Evolutionary conservation across 2,329 filamentous ascomycete genomes (phyloP), one percentile per base, ranked within the genome.

Genomic region (Lachnellula arida): DNA sequence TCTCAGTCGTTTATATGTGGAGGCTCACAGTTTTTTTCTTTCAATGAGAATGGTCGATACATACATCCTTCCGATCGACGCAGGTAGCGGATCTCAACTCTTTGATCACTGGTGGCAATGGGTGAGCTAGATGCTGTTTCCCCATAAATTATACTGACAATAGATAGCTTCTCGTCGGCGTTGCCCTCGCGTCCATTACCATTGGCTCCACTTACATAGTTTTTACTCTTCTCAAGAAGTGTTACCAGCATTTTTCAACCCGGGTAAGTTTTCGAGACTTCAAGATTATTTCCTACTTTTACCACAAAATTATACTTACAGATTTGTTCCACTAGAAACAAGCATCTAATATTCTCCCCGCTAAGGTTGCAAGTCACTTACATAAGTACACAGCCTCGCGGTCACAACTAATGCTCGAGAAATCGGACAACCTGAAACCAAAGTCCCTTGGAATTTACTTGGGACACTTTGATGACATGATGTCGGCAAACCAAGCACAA

Each of bases 31-130:
- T 15, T 5, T 32, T 47, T 12, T 6, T 7, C 28, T 22, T 51
- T 17, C 15, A 22, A 17, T 46, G 44, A 34, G 22, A 25, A 55
- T 48, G 49, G 34, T 43, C 46, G 56, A 58, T 51, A 47, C 49
- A 28, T 48, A 58, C 44, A 61, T 61, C 35, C 57, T 51, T 25
- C 56, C 57, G 25, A 55, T 66, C 9, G 44, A 57, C 25, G 63
- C 63, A 23, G 58, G 73, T n/a, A 67, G 68, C 50, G 74, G 72
- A 71, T 53, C 62, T 46, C 49, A 60, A 12, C 72, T 75, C 69
- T 71, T 63, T 51, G 52, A 62, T 6, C 61, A 73, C 57, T 76
- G 73, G 74, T 75, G 73, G 74, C 72, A 75, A 58, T 71, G 68
- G 67, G 74, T 75, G 57, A 53, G 46, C 22, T 22, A 11, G 17